Base-by-base conservation (phyloP, 1,284 basidiomycete species). In the Spongispora temasekensis region DNA sequence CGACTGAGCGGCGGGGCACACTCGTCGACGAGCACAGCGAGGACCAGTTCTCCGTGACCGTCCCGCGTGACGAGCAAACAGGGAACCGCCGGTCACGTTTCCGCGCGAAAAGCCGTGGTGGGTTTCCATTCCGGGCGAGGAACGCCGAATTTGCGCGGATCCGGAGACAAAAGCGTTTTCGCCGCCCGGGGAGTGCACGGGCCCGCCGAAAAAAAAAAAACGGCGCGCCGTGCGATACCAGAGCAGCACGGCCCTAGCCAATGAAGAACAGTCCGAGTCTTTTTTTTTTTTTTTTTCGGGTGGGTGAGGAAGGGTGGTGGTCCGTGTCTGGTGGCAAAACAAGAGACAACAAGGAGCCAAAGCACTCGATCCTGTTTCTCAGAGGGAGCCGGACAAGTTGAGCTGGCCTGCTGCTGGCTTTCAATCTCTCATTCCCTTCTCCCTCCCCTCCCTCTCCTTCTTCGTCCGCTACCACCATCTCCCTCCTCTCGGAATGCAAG, bases 401-500 rank as follows among this genome's bases (percentile, higher is more conserved):
- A 70, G 74, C 70, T 71, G 69, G 65, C 71, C 59, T 48, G 40
- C 40, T 73, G 75, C 69, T 75, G 71, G 75, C 73, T 76, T 75
- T 76, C 72, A 76, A 73, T 75, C 69, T 69, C 70, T 37, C 59
- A 67, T 62, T 50, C 65, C 57, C 58, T 57, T 9, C 7, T 58
- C 58, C 35, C 53, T 59, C 48, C 60, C 57, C 58, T 57, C 15
- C 7, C 59, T 57, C 35, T 53, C 58, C 48, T 58, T 48, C 60
- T 70, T 68, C 67, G 32, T 72, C 71, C 76, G 74, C 73, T 76
- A 77, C 77, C 79, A 81, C 75, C 79, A 80, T 70, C 77, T 75
- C 69, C 70, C 71, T 81, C 79, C 6, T 68, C 77, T 17, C 69
- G 80, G 74, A 50, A 89, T 89, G 85, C 88, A 89, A 79, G 82